Evolutionary conservation across 495 filamentous ascomycete species (phyloP).

Genomic region (Trichoderma asperelloides): DNA sequence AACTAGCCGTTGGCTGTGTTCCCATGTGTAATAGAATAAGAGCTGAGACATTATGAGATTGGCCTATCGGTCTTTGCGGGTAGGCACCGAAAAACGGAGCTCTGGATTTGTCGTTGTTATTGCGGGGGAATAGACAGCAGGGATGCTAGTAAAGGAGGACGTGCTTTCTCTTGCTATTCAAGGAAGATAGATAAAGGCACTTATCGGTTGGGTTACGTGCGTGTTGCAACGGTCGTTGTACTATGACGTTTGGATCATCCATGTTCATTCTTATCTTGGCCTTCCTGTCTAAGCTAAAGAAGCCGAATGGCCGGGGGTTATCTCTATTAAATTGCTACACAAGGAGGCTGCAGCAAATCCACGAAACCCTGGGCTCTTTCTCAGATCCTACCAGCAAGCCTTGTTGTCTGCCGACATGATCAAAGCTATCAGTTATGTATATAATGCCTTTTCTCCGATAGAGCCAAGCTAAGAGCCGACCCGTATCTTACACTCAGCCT

Average conservation of each 20-base stretch:
- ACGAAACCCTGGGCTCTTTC: background rate
- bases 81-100: background rate
- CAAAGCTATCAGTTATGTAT: background rate
- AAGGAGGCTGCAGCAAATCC: background rate
- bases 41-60: background rate
- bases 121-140: background rate
- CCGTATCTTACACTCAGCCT: background rate
- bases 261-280: background rate
- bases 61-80: background rate
- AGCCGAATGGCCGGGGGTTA: background rate
- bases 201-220: background rate
- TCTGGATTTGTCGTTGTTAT: background rate
- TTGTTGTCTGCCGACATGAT: background rate
- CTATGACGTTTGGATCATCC: conserved; percentile 1
- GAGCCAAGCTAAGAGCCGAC: background rate
- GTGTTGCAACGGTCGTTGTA: background rate
- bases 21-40: background rate
- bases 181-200: background rate
- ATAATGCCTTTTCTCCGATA: background rate
- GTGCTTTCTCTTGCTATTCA: background rate
- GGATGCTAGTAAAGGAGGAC: background rate
- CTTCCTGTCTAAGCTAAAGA: background rate
- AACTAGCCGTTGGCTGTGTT: background rate
- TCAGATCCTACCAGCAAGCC: background rate
- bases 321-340: background rate